These are phyloP conservation scores for Phyllosticta citriasiana DNA, from an alignment of 2,329 filamentous ascomycete species.

Conservation along the genomic window DNA sequence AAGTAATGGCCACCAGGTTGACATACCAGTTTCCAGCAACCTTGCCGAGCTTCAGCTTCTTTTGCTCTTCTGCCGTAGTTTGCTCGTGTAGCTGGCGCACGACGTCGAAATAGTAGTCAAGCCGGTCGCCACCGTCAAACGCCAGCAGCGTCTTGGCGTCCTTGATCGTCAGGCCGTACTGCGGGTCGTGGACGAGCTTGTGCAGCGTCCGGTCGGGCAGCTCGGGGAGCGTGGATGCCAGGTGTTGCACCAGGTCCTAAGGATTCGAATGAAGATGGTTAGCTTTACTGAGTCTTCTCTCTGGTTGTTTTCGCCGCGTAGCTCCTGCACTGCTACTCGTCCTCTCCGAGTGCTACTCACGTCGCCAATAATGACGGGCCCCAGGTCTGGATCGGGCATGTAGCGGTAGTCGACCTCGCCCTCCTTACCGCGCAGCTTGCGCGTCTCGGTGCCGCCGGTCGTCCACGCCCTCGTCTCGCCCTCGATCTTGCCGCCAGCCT, in stretches of 20 bases:
- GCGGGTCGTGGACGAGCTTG: slow-evolving; percentile 43
- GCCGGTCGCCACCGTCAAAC: slow-evolving; percentile 65
- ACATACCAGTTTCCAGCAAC: slow-evolving; percentile 47
- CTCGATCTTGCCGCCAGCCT: slow-evolving; percentile 61
- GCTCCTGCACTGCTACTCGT: slow-evolving; percentile 1
- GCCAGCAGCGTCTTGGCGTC: slow-evolving; percentile 73
- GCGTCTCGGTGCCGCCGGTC: slow-evolving; percentile 71
- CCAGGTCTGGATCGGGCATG: slow-evolving; percentile 92
- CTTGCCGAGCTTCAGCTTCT: slow-evolving; percentile 28
- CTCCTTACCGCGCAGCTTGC: slow-evolving; percentile 78
- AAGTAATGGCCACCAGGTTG: too few relatives aligned
- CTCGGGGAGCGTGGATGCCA: slow-evolving; percentile 55
- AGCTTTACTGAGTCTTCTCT: not conserved
- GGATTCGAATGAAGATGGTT: too few relatives aligned
- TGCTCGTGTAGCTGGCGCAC: slow-evolving; percentile 28
- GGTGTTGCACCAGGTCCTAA: slow-evolving; percentile 53
- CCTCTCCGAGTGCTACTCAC: slow-evolving; percentile 16
- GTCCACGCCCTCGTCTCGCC: slow-evolving; percentile 94
- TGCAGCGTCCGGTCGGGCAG: slow-evolving; percentile 62
- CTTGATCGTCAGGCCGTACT: slow-evolving; percentile 64
- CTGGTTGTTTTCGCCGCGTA: slow-evolving; percentile 9
- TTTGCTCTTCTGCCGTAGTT: slow-evolving; percentile 21
- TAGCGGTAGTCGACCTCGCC: slow-evolving; percentile 97
- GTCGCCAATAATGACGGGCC: slow-evolving; percentile 63
- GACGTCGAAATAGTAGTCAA: slow-evolving; percentile 72